Evolutionary conservation across 129 eudicot species (phyloP), one percentile per base, ranked within the genome.

Genomic region (Artemisia argyi): DNA sequence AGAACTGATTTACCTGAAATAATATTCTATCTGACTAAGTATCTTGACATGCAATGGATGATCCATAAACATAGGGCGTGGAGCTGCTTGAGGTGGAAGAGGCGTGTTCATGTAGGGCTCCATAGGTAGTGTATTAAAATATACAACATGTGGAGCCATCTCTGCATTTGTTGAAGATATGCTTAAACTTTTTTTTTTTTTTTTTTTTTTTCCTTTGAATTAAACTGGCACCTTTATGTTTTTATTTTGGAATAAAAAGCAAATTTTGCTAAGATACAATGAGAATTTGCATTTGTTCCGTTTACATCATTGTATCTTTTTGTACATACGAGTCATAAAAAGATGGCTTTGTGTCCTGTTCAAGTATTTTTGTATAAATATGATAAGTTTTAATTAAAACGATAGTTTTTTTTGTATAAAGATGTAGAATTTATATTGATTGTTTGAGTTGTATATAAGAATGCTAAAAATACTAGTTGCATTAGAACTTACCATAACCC

Each of bases 11-110:
- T 73, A 85, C 97, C 97, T 87, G 85, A 90, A 90, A 80, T 90
- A 90, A 67, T 80, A 90, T 56, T 90, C 94, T 22, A 90, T 83
- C 65, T 90, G 95, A 2, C 69, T 78, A 47, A 83, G 80, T 42
- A 90, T 76, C 77, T 32, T 14, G 57, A 50, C 68, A 50, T 72
- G 65, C 65, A 88, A 60, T 18, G 77, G 51, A 35, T 76, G 68
- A 26, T 75, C 87, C 69, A 66, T 47, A 59, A 64, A 69, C 62
- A 74, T 39, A 32, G 61, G 22, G 13, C 53, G 54, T 14, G 82
- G 75, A 7, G 62, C 66, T 68, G 77, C 91, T 5, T 75, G 81
- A 68, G 84, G 84, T 69, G 82, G 18, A 16, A 9, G 28, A 18
- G 19, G 39, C 18, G 46, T 39, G 46, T 39, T 39, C 46, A 39